Evolutionary conservation across 1,284 basidiomycete species (phyloP).

Genomic region (Termitomyces sp.): DNA sequence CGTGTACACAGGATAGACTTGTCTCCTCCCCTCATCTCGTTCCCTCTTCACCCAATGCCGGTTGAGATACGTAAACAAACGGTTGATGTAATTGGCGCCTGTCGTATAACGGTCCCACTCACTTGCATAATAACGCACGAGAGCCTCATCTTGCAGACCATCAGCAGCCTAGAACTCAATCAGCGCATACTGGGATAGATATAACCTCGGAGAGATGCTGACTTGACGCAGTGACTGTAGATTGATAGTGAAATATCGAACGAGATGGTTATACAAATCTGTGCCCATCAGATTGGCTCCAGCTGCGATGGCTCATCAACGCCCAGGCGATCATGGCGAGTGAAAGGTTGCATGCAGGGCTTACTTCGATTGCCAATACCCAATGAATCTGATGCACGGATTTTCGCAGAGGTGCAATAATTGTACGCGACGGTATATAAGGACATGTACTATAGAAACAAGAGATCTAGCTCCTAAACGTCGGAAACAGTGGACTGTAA

Average conservation of each 20-base stretch:
- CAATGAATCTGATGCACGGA: slow-evolving; percentile 49
- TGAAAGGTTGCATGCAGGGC: slow-evolving; percentile 22
- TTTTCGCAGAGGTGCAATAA: slow-evolving; percentile 89
- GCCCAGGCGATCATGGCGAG: slow-evolving; percentile 14
- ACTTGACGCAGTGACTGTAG: slow-evolving; percentile 54
- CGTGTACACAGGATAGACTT: slow-evolving; percentile 94
- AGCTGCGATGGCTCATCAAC: slow-evolving; percentile 36
- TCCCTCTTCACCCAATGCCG: slow-evolving; percentile 96
- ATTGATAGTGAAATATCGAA: slow-evolving; percentile 78
- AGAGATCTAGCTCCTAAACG: slow-evolving; percentile 1
- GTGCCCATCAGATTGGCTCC: slow-evolving; percentile 91
- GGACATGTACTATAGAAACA: slow-evolving; percentile 68
- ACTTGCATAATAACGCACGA: slow-evolving; percentile 80
- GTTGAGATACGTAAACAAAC: slow-evolving; percentile 92
- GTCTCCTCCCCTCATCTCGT: slow-evolving; percentile 94
- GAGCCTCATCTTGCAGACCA: slow-evolving; percentile 62
- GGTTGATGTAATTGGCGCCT: slow-evolving; percentile 88
- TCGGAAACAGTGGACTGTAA: not conserved
- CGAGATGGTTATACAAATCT: slow-evolving; percentile 87
- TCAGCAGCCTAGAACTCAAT: slow-evolving; percentile 12
- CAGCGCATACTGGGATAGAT: slow-evolving; percentile 2
- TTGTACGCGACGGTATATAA: slow-evolving; percentile 93
- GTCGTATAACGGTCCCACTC: slow-evolving; percentile 94
- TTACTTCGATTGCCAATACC: slow-evolving; percentile 51
- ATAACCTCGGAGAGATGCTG: not conserved